Evolutionary conservation across 2,329 filamentous ascomycete genomes (phyloP), one percentile per base, ranked within the genome.

Genomic region (Aspergillus japonicus): DNA sequence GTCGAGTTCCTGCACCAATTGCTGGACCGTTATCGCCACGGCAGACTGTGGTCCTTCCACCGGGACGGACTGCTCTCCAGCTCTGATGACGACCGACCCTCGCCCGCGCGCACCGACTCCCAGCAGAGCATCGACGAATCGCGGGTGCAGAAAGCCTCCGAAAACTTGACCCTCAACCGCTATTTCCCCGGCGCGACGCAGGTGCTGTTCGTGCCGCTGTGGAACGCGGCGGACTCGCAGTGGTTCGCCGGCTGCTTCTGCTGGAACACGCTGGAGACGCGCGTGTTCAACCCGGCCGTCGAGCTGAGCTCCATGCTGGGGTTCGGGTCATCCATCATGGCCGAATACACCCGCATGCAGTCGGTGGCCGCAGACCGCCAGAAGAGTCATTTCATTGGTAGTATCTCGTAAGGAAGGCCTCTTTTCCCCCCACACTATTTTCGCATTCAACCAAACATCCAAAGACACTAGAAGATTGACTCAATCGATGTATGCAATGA

Each of bases 201-300:
- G 52, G 71, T 84, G 4, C 74, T 83, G 2, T 83, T 84, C 58
- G 69, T 83, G 6, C 82, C 82, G 0, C 64, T 84, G 0, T 84
- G 81, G 78, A 82, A 84, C 64, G 76, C 78, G 14, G 77, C 77
- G 12, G 76, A 74, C 23, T 76, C 78, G 48, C 71, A 82, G 64
- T 78, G 81, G 80, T 73, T 80, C 62, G 76, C 72, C 21, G 81
- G 72, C 54, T 79, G 73, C 65, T 80, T 77, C 56, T 81, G 77
- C 44, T 80, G 77, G 75, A 80, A 68, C 29, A 69, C 67, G n/a
- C 50, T 66, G 0, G 73, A 76, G 50, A 76, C 73, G 7, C 69
- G 71, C 14, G 71, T 76, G 42, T 74, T 78, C 58, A 73, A 68
- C 55, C 67, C 73, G 4, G 66, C 72, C 2, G 73, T 76, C 11